A percentile compares a stretch with the other conserved stretches of the same genome.
Conservation (phyloP, 495 filamentous ascomycete genomes). For the Oidiodendron maius region DNA sequence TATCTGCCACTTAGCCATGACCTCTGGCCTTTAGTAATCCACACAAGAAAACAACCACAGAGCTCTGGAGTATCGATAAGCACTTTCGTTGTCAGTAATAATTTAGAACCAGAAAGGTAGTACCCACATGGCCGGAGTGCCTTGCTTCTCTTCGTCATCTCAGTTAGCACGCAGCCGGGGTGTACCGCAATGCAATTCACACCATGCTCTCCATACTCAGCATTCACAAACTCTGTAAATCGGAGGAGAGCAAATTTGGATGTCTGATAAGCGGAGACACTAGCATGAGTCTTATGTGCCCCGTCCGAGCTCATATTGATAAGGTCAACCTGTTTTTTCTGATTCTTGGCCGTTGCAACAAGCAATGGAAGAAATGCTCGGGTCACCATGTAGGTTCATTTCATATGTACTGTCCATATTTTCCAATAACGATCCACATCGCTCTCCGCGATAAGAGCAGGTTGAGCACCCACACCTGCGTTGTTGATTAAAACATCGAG, state of each 20-base stretch:
- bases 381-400: slow-evolving; percentile 34
- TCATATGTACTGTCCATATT: slow-evolving; percentile 34
- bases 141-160: not conserved
- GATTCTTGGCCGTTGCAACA: slow-evolving; percentile 30
- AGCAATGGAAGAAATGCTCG: slow-evolving; percentile 41
- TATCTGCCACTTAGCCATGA: slow-evolving; percentile 49
- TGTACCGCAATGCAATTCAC: slow-evolving; percentile 34
- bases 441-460: slow-evolving; percentile 26
- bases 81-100: slow-evolving; percentile 21
- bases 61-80: slow-evolving; percentile 41
- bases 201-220: slow-evolving; percentile 40
- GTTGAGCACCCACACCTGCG: slow-evolving; percentile 39
- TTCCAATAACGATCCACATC: slow-evolving; percentile 30
- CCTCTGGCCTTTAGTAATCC: slow-evolving; percentile 38
- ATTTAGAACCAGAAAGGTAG: not conserved
- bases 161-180: slow-evolving; percentile 36
- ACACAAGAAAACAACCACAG: slow-evolving; percentile 40
- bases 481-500: slow-evolving; percentile 58
- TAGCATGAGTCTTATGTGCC: slow-evolving; percentile 25
- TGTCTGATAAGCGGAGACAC: slow-evolving; percentile 34
- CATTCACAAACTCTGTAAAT: slow-evolving; percentile 38
- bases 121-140: not conserved
- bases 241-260: slow-evolving; percentile 44
- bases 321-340: slow-evolving; percentile 30
- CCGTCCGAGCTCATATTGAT: slow-evolving; percentile 40